A percentile compares a stretch with the other conserved stretches of the same genome.
These are phyloP conservation scores for Apiospora aurea DNA, from an alignment of 2,329 filamentous ascomycete genomes.

Conservation along the genomic window DNA sequence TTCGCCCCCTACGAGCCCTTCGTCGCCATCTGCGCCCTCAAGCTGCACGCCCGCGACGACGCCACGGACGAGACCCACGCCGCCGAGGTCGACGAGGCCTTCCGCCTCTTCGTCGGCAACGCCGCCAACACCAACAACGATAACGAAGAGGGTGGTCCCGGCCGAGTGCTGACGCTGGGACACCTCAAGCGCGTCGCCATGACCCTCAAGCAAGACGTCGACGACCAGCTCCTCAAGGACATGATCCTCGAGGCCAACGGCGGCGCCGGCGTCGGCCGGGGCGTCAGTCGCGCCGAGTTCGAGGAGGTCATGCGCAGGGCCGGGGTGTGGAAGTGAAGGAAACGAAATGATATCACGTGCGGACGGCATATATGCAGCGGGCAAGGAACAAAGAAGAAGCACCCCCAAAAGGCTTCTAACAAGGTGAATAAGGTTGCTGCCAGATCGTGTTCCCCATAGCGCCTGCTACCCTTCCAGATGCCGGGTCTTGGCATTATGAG, in stretches of 20 bases:
- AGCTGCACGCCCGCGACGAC: slow-evolving; percentile 70
- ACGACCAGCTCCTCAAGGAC: slow-evolving; percentile 83
- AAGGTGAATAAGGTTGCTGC: neutral
- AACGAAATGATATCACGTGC: neutral
- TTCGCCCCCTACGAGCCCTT: slow-evolving; percentile 83
- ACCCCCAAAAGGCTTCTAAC: neutral
- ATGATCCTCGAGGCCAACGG: slow-evolving; percentile 97
- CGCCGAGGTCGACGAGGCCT: slow-evolving; percentile 81
- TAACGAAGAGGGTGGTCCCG: slow-evolving; percentile 30
- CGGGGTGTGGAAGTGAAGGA: slow-evolving; percentile 75
- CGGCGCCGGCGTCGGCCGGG: slow-evolving; percentile 72
- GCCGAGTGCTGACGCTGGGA: slow-evolving; percentile 74
- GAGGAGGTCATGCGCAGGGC: slow-evolving; percentile 85
- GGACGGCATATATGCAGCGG: neutral
- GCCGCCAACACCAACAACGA: slow-evolving; percentile 36
- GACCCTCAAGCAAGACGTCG: slow-evolving; percentile 82
- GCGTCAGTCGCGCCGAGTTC: slow-evolving; percentile 82
- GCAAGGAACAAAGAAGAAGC: neutral
- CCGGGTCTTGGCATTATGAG: neutral
- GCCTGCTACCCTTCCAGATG: neutral
- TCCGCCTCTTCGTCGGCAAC: slow-evolving; percentile 76
- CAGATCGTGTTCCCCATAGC: neutral
- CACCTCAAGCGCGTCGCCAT: slow-evolving; percentile 82
- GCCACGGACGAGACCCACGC: slow-evolving; percentile 60
- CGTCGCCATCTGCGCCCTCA: slow-evolving; percentile 86